Evolutionary conservation across 164 flowering plant species (phyloP).

Genomic region (Umbellularia californica): DNA sequence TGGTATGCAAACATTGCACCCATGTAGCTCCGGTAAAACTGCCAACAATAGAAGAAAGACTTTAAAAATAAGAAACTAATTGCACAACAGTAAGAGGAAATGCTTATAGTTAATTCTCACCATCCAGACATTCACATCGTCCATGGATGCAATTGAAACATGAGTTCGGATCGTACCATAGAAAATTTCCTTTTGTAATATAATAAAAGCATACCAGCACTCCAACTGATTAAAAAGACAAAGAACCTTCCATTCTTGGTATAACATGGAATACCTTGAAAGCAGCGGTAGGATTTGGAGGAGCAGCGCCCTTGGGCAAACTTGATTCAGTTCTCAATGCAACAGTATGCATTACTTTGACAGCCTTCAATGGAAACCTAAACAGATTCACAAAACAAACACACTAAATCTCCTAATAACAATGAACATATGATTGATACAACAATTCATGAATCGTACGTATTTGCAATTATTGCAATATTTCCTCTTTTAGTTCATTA

Average conservation of each 20-base stretch:
- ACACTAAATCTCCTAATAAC: background rate
- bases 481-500: background rate
- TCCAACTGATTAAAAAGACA: background rate
- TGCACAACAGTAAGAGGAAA: background rate
- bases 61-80: background rate
- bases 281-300: slow-evolving; percentile 34
- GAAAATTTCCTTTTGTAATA: background rate
- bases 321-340: slow-evolving; percentile 86
- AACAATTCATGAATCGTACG: background rate
- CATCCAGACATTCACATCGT: background rate
- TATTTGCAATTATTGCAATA: background rate
- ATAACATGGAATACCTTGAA: slow-evolving; percentile 36
- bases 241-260: background rate
- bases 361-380: slow-evolving; percentile 95
- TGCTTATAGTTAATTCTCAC: background rate
- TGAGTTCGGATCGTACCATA: background rate
- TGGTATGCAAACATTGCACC: slow-evolving; percentile 94
- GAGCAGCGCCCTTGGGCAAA: slow-evolving; percentile 31
- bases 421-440: background rate
- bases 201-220: background rate
- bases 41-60: background rate
- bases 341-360: slow-evolving; percentile 93
- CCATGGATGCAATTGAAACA: too few species aligned
- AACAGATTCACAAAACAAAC: background rate
- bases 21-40: slow-evolving; percentile 68